phyloP scores from a whole-genome alignment of 164 flowering plant species.

The Cinnamomum chago region DNA sequence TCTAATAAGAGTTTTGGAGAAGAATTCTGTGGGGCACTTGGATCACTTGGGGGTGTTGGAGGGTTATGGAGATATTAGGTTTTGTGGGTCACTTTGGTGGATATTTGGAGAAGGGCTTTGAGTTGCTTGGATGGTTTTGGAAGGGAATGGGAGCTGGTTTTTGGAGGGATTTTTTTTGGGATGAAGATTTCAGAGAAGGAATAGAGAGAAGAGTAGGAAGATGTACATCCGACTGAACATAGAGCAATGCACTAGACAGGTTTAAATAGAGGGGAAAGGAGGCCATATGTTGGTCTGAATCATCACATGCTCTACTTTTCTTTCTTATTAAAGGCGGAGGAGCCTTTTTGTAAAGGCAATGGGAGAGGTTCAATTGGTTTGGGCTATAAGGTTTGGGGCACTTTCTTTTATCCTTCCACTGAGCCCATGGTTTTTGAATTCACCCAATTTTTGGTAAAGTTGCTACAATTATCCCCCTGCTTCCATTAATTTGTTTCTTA shows the following conservation, averaged over 20 bases:
- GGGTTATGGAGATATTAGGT: not conserved
- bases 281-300: constrained; percentile 12
- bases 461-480: not conserved
- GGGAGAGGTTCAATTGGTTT: constrained; percentile 13
- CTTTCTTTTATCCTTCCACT: constrained; percentile 8
- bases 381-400: constrained; percentile 1
- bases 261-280: constrained; percentile 29
- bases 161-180: not conserved
- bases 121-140: not conserved
- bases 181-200: not conserved
- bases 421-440: constrained; percentile 22
- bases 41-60: constrained; percentile 1
- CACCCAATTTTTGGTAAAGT: not conserved
- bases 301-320: constrained; percentile 19
- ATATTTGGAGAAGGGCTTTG: constrained; percentile 4
- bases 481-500: not conserved
- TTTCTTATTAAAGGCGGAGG: not conserved
- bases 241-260: constrained; percentile 25
- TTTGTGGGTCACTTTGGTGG: not conserved
- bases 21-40: not conserved
- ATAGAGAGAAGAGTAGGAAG: constrained; percentile 6
- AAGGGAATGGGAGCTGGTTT: not conserved
- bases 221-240: constrained; percentile 34
- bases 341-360: constrained; percentile 29
- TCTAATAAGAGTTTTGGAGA: constrained; percentile 7